Conservation (phyloP, 106 monocot genomes). For the Apostasia shenzhenica region DNA sequence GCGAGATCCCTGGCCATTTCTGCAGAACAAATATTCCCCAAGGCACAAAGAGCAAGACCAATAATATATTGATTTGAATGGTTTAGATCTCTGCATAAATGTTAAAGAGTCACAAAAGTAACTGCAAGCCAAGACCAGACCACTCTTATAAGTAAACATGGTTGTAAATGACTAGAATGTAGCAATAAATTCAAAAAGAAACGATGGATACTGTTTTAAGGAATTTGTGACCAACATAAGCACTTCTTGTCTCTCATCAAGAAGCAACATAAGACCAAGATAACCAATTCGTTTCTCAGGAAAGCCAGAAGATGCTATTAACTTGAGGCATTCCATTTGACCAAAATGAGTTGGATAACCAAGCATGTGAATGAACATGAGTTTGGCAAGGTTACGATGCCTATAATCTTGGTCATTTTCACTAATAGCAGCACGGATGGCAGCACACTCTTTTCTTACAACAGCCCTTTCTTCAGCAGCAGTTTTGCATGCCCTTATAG, state of each 20-base stretch:
- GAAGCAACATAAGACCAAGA: slow-evolving; percentile 96
- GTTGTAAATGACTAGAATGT: slow-evolving; percentile 1
- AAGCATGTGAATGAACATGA: slow-evolving; percentile 99
- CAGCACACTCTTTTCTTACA: slow-evolving; percentile 97
- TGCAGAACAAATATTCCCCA: slow-evolving; percentile 96
- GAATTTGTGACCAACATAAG: slow-evolving; percentile 99
- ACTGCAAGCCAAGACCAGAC: not conserved
- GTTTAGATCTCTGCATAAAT: slow-evolving; percentile 79
- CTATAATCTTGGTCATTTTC: slow-evolving; percentile 96
- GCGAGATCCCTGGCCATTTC: slow-evolving; percentile 99
- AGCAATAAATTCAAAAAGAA: not conserved
- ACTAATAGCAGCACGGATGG: slow-evolving; percentile 93
- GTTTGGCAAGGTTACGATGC: slow-evolving; percentile 94
- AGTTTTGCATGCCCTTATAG: slow-evolving; percentile 98
- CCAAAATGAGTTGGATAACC: slow-evolving; percentile 94
- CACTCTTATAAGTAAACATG: not conserved
- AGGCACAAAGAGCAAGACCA: slow-evolving; percentile 95
- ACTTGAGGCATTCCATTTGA: slow-evolving; percentile 98
- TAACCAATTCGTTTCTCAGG: slow-evolving; percentile 98
- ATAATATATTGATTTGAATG: slow-evolving; percentile 92
- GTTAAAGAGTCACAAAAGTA: slow-evolving; percentile 36
- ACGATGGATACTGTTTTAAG: slow-evolving; percentile 90
- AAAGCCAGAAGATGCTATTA: slow-evolving; percentile 88
- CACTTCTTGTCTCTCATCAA: slow-evolving; percentile 99
- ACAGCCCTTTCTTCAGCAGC: slow-evolving; percentile 98